Evolutionary conservation across 768 basidiomycete species (phyloP), one percentile per base, ranked within the genome.

Genomic region (Cubamyces lactineus): DNA sequence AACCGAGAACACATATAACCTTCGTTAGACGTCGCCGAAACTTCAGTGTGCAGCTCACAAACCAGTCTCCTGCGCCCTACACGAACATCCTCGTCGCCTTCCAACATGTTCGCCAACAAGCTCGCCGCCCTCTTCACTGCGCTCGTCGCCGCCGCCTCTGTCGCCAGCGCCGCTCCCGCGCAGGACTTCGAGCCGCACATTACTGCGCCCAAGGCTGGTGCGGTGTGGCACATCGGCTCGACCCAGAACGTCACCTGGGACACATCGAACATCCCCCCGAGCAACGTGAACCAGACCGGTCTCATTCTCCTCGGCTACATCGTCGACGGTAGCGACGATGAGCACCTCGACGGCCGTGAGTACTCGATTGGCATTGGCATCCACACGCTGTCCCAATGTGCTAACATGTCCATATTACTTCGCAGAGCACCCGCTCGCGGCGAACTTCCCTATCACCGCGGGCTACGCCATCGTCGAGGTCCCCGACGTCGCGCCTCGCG

Each of bases 271-370:
- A 67, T 87, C 41, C 84, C 84, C 2, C 15, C 28, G 1, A 70
- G 76, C 41, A 72, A 69, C 23, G 39, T 61, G 42, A 70, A 74
- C 61, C 71, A 73, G 6, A 78, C 74, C 2, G 77, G 86, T 13
- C 23, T 71, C 34, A 64, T 86, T 45, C 64, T 85, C 8, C 77
- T 87, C 23, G 86, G 85, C 11, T 73, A 72, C 61, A n/a, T 67
- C 59, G 65, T 70, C 54, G 67, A 69, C 54, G 71, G 72, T 53
- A 66, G 66, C 34, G 68, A 63, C 53, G 80, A 78, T 55, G 84
- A 85, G 70, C 76, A 85, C 62, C 73, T 86, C 63, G 77, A 86
- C 59, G 68, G 75, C 40, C 43, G 86, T 86, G 62, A 57, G 84
- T 71, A 6, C 28, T 30, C 8, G 28, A 30, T 8, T n/a, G n/a